Evolutionary conservation across 345 rosid species (phyloP).

Genomic region (Eucalyptus tenuipes): DNA sequence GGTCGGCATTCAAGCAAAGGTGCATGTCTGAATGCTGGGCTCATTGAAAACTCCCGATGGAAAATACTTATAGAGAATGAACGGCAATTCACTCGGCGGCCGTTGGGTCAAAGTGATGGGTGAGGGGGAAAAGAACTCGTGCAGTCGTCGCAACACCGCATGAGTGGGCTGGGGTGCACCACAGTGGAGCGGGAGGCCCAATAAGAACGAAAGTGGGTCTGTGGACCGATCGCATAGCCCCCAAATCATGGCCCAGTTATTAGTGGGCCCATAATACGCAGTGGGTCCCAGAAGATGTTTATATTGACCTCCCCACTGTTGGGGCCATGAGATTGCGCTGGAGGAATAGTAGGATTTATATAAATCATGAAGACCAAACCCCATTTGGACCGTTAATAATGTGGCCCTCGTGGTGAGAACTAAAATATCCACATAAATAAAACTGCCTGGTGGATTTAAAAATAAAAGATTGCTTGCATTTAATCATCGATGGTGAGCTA

Average conservation of each 20-base stretch:
- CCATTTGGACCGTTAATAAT: not conserved
- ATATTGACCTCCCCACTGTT: not conserved
- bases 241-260: fast-evolving
- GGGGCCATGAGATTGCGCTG: not conserved
- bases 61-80: no score
- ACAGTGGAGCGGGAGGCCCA: not conserved
- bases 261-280: not conserved
- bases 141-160: not conserved
- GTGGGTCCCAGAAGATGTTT: not conserved
- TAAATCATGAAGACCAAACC: not conserved
- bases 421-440: no score
- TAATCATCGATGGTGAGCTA: no score
- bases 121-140: not conserved
- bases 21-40: no score
- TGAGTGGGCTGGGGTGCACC: not conserved
- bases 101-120: no score
- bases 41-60: no score
- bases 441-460: no score
- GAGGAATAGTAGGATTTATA: not conserved
- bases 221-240: not conserved
- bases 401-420: no score
- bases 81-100: no score
- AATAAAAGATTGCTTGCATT: no score
- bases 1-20: no score
- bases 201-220: not conserved